A percentile compares a stretch with the other conserved stretches of the same genome.
Conservation (phyloP, 73 alveolate species). For the Urostyla sp. region DNA sequence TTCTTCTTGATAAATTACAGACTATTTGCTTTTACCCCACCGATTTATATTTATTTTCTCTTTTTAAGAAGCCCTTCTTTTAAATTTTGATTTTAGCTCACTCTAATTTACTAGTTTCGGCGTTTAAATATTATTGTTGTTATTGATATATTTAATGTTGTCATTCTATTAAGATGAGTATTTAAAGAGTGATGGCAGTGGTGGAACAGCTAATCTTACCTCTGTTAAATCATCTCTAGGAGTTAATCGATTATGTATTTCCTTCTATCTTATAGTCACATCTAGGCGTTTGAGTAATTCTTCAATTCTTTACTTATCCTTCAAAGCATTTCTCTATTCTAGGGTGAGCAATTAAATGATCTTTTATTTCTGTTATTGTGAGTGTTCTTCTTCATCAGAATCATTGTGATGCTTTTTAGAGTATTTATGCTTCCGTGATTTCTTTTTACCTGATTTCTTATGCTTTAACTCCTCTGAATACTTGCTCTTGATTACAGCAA, state of each 20-base stretch:
- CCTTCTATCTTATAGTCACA: constrained; percentile 16
- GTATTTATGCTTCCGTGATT: not conserved
- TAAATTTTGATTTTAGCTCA: too few relatives aligned
- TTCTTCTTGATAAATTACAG: not conserved
- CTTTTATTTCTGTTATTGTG: not conserved
- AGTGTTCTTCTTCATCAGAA: constrained; percentile 1
- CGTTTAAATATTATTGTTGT: too few relatives aligned
- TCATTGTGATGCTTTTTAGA: constrained; percentile 29
- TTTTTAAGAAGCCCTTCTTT: too few relatives aligned
- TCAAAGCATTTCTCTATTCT: not conserved
- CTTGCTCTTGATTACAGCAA: constrained; percentile 93
- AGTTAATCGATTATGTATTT: constrained; percentile 2
- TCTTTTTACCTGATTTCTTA: not conserved
- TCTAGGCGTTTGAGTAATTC: constrained; percentile 25
- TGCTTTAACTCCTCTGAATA: constrained; percentile 65
- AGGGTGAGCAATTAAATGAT: not conserved
- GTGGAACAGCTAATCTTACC: not conserved
- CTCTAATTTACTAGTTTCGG: too few relatives aligned
- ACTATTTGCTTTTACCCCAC: too few relatives aligned
- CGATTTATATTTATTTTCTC: too few relatives aligned
- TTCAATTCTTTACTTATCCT: constrained; percentile 6
- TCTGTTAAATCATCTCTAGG: not conserved
- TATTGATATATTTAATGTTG: too few relatives aligned
- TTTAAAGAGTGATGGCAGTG: not conserved
- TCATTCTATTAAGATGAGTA: too few relatives aligned